A percentile compares a stretch with the other conserved stretches of the same genome.
phyloP scores from a whole-genome alignment of 495 filamentous ascomycete genomes.

The Penicillium cosmopolitanum region DNA sequence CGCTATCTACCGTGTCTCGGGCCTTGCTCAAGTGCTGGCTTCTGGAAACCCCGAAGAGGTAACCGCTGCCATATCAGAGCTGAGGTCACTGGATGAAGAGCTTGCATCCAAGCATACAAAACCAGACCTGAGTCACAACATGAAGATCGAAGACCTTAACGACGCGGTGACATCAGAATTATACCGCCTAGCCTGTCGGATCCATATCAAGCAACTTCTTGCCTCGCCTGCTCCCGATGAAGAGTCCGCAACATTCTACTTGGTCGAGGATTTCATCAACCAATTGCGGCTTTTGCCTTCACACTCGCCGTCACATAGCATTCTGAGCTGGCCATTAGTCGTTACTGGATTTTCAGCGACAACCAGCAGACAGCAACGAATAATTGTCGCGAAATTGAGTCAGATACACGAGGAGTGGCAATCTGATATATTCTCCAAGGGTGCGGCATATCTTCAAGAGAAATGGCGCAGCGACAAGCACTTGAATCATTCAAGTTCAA shows the following conservation, averaged over 20 bases:
- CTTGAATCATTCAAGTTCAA: not conserved
- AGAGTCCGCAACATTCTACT: not conserved
- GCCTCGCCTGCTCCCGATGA: not conserved
- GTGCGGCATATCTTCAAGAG: conserved; percentile 7
- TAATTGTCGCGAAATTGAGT: conserved; percentile 11
- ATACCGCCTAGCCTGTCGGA: conserved; percentile 20
- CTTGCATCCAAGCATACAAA: not conserved
- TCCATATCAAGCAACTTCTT: conserved; percentile 14
- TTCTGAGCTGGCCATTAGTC: conserved; percentile 28
- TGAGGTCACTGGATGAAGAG: conserved; percentile 7
- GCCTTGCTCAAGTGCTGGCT: conserved; percentile 1
- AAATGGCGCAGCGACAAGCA: conserved; percentile 4
- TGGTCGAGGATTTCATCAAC: conserved; percentile 15
- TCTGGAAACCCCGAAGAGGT: not conserved
- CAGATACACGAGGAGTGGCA: conserved; percentile 7
- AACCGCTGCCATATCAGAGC: conserved; percentile 1
- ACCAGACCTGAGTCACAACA: not conserved
- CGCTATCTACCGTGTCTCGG: conserved; percentile 15
- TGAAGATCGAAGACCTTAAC: not conserved
- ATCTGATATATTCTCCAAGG: conserved; percentile 10
- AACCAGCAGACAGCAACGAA: conserved; percentile 10
- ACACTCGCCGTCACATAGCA: conserved; percentile 15
- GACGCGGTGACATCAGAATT: conserved; percentile 17
- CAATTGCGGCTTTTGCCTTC: conserved; percentile 12
- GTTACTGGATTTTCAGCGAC: conserved; percentile 17